Conservation (phyloP, 2,329 filamentous ascomycete species). For the Lasiodiplodia citricola region DNA sequence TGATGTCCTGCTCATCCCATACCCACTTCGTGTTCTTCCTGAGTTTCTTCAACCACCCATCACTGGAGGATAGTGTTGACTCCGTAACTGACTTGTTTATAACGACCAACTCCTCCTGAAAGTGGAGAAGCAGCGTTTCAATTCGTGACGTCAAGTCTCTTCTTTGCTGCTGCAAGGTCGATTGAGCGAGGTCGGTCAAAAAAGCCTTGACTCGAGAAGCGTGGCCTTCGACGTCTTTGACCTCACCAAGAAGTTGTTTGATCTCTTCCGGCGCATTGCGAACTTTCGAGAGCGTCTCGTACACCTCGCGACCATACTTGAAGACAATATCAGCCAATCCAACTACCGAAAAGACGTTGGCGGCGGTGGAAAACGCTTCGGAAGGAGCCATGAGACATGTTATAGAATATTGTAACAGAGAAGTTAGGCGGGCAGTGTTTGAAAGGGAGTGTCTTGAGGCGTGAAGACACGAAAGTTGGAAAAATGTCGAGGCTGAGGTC, state of each 20-base stretch:
- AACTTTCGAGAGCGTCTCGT: constrained; percentile 1
- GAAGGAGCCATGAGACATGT: background rate
- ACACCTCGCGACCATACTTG: constrained; percentile 7
- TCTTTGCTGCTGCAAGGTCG: background rate
- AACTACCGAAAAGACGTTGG: constrained; percentile 12
- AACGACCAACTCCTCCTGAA: background rate
- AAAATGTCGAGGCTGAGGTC: background rate
- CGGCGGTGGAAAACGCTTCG: constrained; percentile 1
- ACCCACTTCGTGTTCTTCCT: constrained; percentile 9
- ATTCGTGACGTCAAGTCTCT: background rate
- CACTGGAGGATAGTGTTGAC: background rate
- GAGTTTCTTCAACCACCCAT: background rate
- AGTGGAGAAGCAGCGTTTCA: background rate
- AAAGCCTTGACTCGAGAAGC: background rate
- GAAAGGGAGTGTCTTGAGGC: background rate
- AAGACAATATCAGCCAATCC: constrained; percentile 17
- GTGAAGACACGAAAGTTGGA: background rate
- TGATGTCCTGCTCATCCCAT: constrained; percentile 8
- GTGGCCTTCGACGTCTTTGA: constrained; percentile 2
- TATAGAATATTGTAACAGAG: background rate
- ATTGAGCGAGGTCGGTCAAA: background rate
- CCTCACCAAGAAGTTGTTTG: background rate
- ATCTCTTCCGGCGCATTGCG: background rate
- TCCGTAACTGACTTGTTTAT: background rate
- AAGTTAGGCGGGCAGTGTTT: background rate